These are phyloP conservation scores for Xylaria sp. DNA, from an alignment of 2,329 filamentous ascomycete species.

Conservation along the genomic window DNA sequence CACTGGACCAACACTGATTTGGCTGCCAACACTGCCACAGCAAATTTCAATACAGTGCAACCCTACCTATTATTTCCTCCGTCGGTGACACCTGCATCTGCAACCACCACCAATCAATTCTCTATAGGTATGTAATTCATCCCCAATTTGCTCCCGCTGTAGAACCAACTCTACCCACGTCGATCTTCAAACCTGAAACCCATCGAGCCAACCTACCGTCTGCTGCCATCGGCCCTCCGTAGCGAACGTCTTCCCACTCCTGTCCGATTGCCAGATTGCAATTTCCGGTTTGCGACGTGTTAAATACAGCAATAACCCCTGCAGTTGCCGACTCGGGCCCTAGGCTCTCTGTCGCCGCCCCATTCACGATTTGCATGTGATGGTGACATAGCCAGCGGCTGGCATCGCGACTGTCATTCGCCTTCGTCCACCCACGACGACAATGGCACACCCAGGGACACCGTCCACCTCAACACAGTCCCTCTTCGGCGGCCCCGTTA, in stretches of 20 bases:
- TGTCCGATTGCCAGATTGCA: background rate
- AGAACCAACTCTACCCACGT: slow-evolving; percentile 11
- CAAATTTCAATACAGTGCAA: background rate
- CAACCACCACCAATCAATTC: slow-evolving; percentile 6
- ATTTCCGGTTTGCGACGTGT: background rate
- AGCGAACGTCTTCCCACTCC: background rate
- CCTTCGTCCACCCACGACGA: slow-evolving; percentile 16
- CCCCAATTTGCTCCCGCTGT: slow-evolving; percentile 4
- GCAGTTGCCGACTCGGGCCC: background rate
- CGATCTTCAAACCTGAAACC: slow-evolving; percentile 9
- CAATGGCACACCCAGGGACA: slow-evolving; percentile 48
- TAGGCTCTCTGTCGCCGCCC: slow-evolving; percentile 2
- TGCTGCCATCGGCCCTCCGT: slow-evolving; percentile 15
- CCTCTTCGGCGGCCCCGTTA: slow-evolving; percentile 50
- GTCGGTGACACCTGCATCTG: background rate
- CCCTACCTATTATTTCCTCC: background rate
- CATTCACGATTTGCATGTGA: slow-evolving; percentile 31
- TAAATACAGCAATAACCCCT: background rate
- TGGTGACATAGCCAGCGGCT: slow-evolving; percentile 28
- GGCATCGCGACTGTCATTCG: slow-evolving; percentile 17
- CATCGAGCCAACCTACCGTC: slow-evolving; percentile 2
- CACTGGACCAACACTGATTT: background rate
- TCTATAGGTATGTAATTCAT: background rate
- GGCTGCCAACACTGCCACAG: slow-evolving; percentile 14
- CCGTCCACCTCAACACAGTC: slow-evolving; percentile 43